Evolutionary conservation across 495 filamentous ascomycete genomes (phyloP), one percentile per base, ranked within the genome.

Genomic region (Xylaria flabelliformis): DNA sequence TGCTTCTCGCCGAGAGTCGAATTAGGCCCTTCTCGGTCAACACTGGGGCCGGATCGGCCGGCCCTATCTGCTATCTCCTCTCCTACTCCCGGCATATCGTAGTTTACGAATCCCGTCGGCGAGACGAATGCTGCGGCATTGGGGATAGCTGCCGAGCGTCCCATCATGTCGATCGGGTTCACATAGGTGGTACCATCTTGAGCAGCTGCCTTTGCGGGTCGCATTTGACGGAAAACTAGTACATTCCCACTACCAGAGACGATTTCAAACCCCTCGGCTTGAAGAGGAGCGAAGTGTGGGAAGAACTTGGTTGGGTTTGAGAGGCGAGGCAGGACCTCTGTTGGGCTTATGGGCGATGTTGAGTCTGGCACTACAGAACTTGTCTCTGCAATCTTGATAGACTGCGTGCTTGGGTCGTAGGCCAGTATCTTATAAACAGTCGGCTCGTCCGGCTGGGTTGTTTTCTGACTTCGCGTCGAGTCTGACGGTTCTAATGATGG

Each of bases 231-330:
- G 75, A 95, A 94, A 0, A 96, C 88, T 21, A 95, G 85, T 9
- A 95, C 85, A 76, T 95, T 88, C 6, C 86, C 88, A 68, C 87
- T 85, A 8, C 91, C 91, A 4, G 90, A 90, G 12, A 91, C 88
- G 68, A 95, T 92, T 65, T 92, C 91, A 73, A 91, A 95, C 2
- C 93, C 93, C 51, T 91, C 85, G 13, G 84, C 79, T 73, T 91
- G 85, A 72, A 96, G 86, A 19, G 85, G 80, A 2, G 82, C 83
- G 59, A 95, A 90, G 69, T 93, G 86, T 0, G 91, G 87, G 44
- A 94, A 83, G 78, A 95, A 96, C 70, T 90, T 90, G 26, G 90
- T 84, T 0, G 92, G 91, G 71, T 91, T 89, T 61, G 90, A 88
- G 15, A 95, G 83, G n/a, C 86, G 89, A 10, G 88, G 83, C 10